Base-by-base conservation (phyloP, 352 stramenopile species). In the Globisporangium nagaii region DNA sequence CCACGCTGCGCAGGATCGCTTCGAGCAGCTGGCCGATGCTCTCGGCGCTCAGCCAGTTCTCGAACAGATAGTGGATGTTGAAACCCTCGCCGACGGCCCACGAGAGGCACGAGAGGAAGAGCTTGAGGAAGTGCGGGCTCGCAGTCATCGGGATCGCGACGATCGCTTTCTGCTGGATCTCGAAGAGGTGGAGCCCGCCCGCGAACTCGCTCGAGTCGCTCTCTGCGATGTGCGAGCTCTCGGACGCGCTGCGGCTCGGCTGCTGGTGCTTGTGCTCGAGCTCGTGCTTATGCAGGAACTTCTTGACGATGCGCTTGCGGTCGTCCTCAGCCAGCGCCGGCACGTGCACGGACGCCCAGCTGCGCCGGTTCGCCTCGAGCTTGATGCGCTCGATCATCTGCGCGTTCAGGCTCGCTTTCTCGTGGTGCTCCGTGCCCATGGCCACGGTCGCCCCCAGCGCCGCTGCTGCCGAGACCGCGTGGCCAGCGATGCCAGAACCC, bases 361-460 rank as follows among this genome's bases (percentile, higher is more conserved):
- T 87, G 28, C 83, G 80, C 37, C 83, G 78, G 24, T 77, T 84
- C 5, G 83, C 83, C 62, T 93, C 83, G 3, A 90, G 69, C 67
- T 90, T 89, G 56, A 93, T 93, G 48, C 82, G 64, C 49, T 93
- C 82, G 30, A 93, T 93, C 61, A 90, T 86, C 44, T 88, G 76
- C 4, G 79, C 68, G 56, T 76, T 86, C 32, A 86, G 60, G 34
- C 57, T 77, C 0, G 71, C 63, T 40, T 81, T 75, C 34, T 90
- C 75, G 48, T 79, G 73, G 65, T 84, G 79, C 47, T 87, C 73
- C n/a, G 61, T 68, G 19, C 68, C 63, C 17, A 63, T 32, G 12
- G 41, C 40, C 17, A 54, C 32, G n/a, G 37, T 27, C 3, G 35
- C 31, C 25, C 2, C 7, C 36, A 17, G 32, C 17, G 1, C 36